These are phyloP conservation scores for Gossypium aridum DNA, from an alignment of 441 rosid species.

Conservation along the genomic window DNA sequence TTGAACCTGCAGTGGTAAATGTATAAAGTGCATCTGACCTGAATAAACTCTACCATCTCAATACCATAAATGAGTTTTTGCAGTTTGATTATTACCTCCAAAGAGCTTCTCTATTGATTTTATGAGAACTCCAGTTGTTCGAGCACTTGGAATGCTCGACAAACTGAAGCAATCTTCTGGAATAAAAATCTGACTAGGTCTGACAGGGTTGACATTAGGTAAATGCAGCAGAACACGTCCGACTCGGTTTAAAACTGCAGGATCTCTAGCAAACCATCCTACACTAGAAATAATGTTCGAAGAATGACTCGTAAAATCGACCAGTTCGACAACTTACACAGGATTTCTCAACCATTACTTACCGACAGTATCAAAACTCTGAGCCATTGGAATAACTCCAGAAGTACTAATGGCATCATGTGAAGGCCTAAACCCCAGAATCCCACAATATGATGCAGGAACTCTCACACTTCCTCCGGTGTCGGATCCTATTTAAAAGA, in stretches of 20 bases:
- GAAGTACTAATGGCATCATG: conserved; percentile 45
- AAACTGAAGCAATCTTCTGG: conserved; percentile 77
- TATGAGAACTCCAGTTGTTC: conserved; percentile 40
- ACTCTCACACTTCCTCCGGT: conserved; percentile 93
- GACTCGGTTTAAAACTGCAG: conserved; percentile 41
- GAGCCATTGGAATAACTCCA: conserved; percentile 86
- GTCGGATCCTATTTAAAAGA: conserved; percentile 55
- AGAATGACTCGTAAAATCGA: not conserved
- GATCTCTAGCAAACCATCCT: conserved; percentile 61
- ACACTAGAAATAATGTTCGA: conserved; percentile 10
- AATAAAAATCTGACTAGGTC: conserved; percentile 43
- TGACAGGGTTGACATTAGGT: conserved; percentile 23
- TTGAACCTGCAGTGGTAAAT: conserved; percentile 32
- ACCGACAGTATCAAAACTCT: conserved; percentile 94
- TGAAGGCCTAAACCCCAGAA: conserved; percentile 82
- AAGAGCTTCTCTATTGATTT: conserved; percentile 52
- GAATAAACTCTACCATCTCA: not conserved
- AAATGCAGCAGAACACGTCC: conserved; percentile 56
- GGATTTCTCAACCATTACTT: conserved; percentile 15
- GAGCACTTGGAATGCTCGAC: conserved; percentile 51
- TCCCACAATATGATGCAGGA: conserved; percentile 82
- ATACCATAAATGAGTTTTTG: not conserved
- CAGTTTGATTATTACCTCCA: conserved; percentile 37
- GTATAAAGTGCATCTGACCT: not conserved
- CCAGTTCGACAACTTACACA: not conserved